Percentiles rank a stretch among this genome's conserved stretches.
Conservation (phyloP, 192 early-diverging fungal genomes). For the Rhizophagus clarus region DNA sequence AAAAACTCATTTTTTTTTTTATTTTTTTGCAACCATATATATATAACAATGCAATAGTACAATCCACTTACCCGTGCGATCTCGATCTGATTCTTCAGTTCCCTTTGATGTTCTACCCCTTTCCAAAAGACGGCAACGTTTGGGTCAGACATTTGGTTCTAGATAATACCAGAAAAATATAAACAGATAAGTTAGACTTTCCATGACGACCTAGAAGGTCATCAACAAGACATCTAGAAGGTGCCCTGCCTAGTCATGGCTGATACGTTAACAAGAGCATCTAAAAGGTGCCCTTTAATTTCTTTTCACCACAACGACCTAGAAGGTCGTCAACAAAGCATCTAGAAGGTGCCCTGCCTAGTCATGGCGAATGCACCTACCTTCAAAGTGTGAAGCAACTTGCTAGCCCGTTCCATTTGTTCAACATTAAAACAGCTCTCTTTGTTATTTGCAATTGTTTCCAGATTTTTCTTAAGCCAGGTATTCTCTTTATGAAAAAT, state of each 20-base stretch:
- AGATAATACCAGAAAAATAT: constrained; percentile 6
- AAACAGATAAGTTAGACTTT: not conserved
- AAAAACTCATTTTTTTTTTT: too few species aligned
- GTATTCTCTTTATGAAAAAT: constrained; percentile 26
- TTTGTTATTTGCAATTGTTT: constrained; percentile 19
- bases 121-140: constrained; percentile 22
- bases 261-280: not conserved
- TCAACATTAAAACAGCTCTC: not conserved
- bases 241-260: constrained; percentile 19
- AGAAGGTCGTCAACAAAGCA: constrained; percentile 4
- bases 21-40: not conserved
- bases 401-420: not conserved
- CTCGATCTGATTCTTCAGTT: constrained; percentile 22
- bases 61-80: constrained; percentile 23
- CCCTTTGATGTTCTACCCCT: constrained; percentile 14
- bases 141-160: constrained; percentile 26
- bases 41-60: not conserved
- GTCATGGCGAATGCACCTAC: constrained; percentile 16
- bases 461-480: constrained; percentile 26
- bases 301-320: constrained; percentile 26
- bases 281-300: not conserved
- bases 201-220: constrained; percentile 26
- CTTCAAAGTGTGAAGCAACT: constrained; percentile 24
- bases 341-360: constrained; percentile 18
- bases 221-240: constrained; percentile 15